These are phyloP conservation scores for Corynascus novoguineensis DNA, from an alignment of 495 filamentous ascomycete species.

Conservation along the genomic window DNA sequence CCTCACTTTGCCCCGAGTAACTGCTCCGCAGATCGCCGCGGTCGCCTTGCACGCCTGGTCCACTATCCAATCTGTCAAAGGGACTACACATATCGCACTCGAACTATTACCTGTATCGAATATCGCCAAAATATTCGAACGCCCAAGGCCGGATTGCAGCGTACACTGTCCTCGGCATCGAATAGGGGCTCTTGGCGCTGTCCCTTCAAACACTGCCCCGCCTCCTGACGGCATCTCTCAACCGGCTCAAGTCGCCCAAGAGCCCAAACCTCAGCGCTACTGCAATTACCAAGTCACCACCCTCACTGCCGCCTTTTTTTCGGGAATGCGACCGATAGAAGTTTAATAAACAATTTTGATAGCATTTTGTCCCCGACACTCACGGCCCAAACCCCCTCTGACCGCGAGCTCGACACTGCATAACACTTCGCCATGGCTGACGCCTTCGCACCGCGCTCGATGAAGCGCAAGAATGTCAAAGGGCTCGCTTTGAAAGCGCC, in stretches of 20 bases:
- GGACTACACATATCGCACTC: background rate
- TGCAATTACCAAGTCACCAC: background rate
- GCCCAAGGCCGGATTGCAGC: background rate
- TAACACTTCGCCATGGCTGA: slow-evolving; percentile 62
- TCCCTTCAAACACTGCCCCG: slow-evolving; percentile 2
- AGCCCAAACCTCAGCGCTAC: background rate
- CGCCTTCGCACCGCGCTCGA: slow-evolving; percentile 76
- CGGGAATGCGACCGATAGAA: background rate
- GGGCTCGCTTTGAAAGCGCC: slow-evolving; percentile 78
- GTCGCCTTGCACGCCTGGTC: background rate
- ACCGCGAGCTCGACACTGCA: background rate
- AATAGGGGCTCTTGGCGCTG: slow-evolving; percentile 2
- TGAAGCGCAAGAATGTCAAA: slow-evolving; percentile 98
- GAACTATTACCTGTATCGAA: background rate
- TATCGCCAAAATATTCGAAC: background rate
- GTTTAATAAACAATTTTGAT: background rate
- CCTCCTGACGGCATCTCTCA: slow-evolving; percentile 7
- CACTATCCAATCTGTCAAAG: background rate
- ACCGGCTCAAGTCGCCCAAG: background rate
- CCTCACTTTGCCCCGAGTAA: background rate
- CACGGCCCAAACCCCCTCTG: background rate
- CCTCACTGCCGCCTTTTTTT: background rate
- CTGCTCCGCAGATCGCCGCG: background rate
- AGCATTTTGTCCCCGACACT: background rate
- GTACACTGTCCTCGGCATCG: background rate